Evolutionary conservation across 345 rosid species (phyloP), one percentile per base, ranked within the genome.

Genomic region (Gossypium longicalyx): DNA sequence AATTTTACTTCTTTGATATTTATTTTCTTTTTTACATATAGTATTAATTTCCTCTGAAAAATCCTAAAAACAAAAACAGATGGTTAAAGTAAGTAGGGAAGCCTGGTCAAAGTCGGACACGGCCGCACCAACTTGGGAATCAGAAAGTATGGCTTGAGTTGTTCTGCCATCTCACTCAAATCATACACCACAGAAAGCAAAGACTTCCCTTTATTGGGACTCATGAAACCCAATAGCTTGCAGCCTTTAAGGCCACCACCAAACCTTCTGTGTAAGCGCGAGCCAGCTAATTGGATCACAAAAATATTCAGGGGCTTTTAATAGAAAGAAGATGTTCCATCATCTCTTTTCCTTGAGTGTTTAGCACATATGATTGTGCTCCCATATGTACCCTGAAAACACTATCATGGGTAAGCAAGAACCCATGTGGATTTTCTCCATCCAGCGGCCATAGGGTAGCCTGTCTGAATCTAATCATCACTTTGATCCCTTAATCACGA

Each of bases 361-460:
- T 27, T 34, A 52, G 9, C 69, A 9, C 49, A 20, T 12, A 68
- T 69, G 13, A 73, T 52, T 71, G 20, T 41, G 69, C 75, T 20
- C 75, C 52, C 56, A 53, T 63, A 51, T 44, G 69, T 65, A 70
- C 76, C 41, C 29, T 48, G 77, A 78, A 73, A 73, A 6, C 77
- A 9, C 71, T 72, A 78, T 76, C 12, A 62, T 76, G 77, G 44
- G 67, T 67, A 3, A 51, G 74, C 12, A 29, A 44, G 67, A 80
- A 54, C 58, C 82, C 81, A 68, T 74, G 12, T 12, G 62, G 79
- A 78, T 34, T 76, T 70, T 64, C 74, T 63, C 68, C 68, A 67
- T 85, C 82, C 83, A 85, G 82, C 84, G 80, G 76, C 73, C n/a
- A 5, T 22, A 51, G 53, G 43, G 17, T 58, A n/a, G 83, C 73